Evolutionary conservation across 805 yeast species (phyloP).

Genomic region (Kodamaea sagamina): DNA sequence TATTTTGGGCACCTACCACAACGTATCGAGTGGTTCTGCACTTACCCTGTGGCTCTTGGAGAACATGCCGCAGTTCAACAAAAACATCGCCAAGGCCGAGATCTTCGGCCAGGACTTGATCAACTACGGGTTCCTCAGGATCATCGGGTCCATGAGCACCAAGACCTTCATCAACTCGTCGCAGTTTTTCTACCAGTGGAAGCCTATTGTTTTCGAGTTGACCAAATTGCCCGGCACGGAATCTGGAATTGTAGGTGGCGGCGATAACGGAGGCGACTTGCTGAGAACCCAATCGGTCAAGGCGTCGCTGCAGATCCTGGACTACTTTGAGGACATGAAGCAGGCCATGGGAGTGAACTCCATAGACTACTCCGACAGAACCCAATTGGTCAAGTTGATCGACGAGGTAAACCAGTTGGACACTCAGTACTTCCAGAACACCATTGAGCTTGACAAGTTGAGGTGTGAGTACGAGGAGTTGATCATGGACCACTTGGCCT

Average conservation of each 20-base stretch:
- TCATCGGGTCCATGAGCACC: slow-evolving; percentile 59
- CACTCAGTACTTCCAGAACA: slow-evolving; percentile 44
- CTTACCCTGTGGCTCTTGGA: slow-evolving; percentile 61
- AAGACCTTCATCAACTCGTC: slow-evolving; percentile 70
- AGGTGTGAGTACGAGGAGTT: slow-evolving; percentile 76
- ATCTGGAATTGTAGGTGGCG: slow-evolving; percentile 13
- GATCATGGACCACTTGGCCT: slow-evolving; percentile 67
- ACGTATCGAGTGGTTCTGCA: slow-evolving; percentile 60
- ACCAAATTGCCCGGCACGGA: slow-evolving; percentile 24
- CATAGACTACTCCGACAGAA: slow-evolving; percentile 50
- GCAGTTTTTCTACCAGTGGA: slow-evolving; percentile 80
- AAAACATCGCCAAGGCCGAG: slow-evolving; percentile 63
- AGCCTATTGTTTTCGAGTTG: slow-evolving; percentile 60
- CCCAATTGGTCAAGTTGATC: slow-evolving; percentile 51
- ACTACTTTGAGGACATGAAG: slow-evolving; percentile 45
- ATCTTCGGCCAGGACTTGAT: slow-evolving; percentile 72
- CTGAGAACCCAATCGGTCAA: slow-evolving; percentile 4
- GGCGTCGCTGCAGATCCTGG: slow-evolving; percentile 15
- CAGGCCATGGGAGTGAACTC: slow-evolving; percentile 46
- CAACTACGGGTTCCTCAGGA: slow-evolving; percentile 57
- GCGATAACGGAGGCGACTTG: slow-evolving; percentile 12
- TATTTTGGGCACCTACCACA: slow-evolving; percentile 65
- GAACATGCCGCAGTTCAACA: slow-evolving; percentile 43
- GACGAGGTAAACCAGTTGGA: slow-evolving; percentile 64
- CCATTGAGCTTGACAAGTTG: slow-evolving; percentile 59